A percentile compares a stretch with the other conserved stretches of the same genome.
Conservation (phyloP, 2,329 filamentous ascomycete species). For the Blumeria graminis region DNA sequence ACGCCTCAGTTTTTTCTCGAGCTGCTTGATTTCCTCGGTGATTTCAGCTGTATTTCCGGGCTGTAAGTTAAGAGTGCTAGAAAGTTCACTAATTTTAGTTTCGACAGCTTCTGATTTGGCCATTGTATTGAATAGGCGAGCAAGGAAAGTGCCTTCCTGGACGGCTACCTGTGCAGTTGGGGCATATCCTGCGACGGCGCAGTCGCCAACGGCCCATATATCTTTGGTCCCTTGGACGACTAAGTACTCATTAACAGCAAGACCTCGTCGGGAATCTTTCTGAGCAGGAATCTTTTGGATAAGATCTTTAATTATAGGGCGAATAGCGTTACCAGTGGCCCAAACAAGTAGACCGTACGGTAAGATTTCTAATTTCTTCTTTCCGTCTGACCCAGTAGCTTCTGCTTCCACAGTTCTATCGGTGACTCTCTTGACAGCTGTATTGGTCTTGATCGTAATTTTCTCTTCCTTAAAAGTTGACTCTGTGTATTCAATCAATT, state of each 20-base stretch:
- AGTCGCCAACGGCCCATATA: slow-evolving; percentile 95
- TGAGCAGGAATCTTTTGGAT: slow-evolving; percentile 84
- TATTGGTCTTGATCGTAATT: slow-evolving; percentile 94
- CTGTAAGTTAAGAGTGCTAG: slow-evolving; percentile 32
- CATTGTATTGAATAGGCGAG: slow-evolving; percentile 95
- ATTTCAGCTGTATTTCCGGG: slow-evolving; percentile 41
- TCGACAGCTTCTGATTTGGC: slow-evolving; percentile 78
- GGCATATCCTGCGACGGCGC: slow-evolving; percentile 89
- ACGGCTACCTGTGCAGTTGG: slow-evolving; percentile 91
- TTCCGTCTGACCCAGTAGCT: slow-evolving; percentile 55
- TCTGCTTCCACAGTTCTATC: slow-evolving; percentile 85
- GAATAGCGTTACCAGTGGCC: slow-evolving; percentile 91
- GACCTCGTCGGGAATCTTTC: slow-evolving; percentile 79
- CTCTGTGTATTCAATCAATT: slow-evolving; percentile 97
- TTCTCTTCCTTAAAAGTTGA: slow-evolving; percentile 97
- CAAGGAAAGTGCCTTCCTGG: slow-evolving; percentile 89
- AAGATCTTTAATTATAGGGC: slow-evolving; percentile 71
- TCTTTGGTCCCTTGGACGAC: slow-evolving; percentile 93
- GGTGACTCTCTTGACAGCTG: slow-evolving; percentile 94
- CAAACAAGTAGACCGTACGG: slow-evolving; percentile 93
- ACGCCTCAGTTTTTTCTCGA: slow-evolving; percentile 68
- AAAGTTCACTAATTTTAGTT: slow-evolving; percentile 45
- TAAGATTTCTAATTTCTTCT: slow-evolving; percentile 57
- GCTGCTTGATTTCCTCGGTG: slow-evolving; percentile 52
- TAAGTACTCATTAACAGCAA: slow-evolving; percentile 95